These are phyloP conservation scores for Casuarina glauca DNA, from an alignment of 306 rosid species.

Conservation along the genomic window DNA sequence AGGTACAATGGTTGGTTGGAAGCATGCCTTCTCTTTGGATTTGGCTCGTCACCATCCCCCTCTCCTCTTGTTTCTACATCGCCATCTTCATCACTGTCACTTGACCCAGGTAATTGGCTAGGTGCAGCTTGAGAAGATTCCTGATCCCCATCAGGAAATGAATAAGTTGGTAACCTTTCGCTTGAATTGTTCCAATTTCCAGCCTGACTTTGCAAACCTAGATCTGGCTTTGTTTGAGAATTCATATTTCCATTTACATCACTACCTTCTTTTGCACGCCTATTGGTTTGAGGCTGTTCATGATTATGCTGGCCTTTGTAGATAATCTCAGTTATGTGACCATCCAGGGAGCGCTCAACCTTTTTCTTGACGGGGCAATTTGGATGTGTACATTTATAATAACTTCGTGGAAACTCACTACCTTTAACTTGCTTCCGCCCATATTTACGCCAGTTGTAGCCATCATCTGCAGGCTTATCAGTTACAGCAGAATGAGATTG, in stretches of 20 bases:
- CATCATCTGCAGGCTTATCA: conserved; percentile 82
- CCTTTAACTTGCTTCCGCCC: conserved; percentile 99
- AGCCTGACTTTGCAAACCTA: conserved; percentile 52
- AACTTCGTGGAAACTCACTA: conserved; percentile 93
- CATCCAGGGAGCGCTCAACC: conserved; percentile 85
- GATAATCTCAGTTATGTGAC: conserved; percentile 90
- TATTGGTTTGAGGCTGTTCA: conserved; percentile 70
- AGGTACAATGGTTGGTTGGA: conserved; percentile 19
- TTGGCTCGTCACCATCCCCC: conserved; percentile 65
- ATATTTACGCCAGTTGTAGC: conserved; percentile 97
- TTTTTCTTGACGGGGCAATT: conserved; percentile 93
- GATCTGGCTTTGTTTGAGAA: conserved; percentile 52
- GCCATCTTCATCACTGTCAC: conserved; percentile 68
- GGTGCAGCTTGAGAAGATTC: conserved; percentile 46
- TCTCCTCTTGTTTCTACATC: conserved; percentile 56
- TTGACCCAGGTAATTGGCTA: conserved; percentile 49
- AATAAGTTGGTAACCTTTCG: conserved; percentile 43
- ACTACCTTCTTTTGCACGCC: conserved; percentile 65
- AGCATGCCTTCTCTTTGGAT: conserved; percentile 81
- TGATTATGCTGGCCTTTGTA: conserved; percentile 95
- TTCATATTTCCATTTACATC: conserved; percentile 53
- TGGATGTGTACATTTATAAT: conserved; percentile 85
- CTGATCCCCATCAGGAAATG: conserved; percentile 42
- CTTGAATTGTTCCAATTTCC: conserved; percentile 46
- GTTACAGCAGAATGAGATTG: conserved; percentile 49